phyloP scores from a whole-genome alignment of 768 basidiomycete species.

The Boletus huronensis region DNA sequence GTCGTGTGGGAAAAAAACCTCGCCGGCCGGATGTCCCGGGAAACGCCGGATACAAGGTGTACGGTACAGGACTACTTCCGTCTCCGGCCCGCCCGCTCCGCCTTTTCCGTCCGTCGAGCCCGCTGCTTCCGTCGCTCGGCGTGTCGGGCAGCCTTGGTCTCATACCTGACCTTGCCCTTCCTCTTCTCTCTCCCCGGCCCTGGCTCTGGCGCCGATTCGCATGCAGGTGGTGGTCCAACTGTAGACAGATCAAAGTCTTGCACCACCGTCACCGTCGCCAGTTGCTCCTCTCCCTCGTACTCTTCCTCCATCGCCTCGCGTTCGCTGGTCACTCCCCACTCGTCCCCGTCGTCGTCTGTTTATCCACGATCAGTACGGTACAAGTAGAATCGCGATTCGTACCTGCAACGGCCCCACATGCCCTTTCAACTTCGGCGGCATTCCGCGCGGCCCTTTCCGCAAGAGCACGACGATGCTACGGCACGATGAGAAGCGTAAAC shows the following conservation, averaged over 20 bases:
- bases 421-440: conserved; percentile 71
- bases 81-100: conserved; percentile 66
- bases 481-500: conserved; percentile 11
- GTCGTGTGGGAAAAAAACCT: conserved; percentile 6
- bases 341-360: conserved; percentile 37
- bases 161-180: conserved; percentile 49
- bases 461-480: conserved; percentile 72
- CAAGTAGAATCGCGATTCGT: conserved; percentile 9
- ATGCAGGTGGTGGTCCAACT: conserved; percentile 38
- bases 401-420: conserved; percentile 57
- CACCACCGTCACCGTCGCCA: conserved; percentile 87
- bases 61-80: conserved; percentile 31
- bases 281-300: conserved; percentile 79
- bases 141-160: conserved; percentile 65
- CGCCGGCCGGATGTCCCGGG: neutral
- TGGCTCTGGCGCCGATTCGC: conserved; percentile 1
- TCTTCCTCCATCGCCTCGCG: conserved; percentile 52
- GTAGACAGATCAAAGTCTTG: conserved; percentile 84
- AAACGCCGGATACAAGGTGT: conserved; percentile 1
- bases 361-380: conserved; percentile 12
- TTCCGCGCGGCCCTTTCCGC: conserved; percentile 77
- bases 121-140: conserved; percentile 61
- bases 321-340: conserved; percentile 46
- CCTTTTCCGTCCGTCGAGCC: conserved; percentile 65
- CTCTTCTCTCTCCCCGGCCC: neutral